Conservation (phyloP, 192 early-diverging fungal genomes). For the Mortierella claussenii region DNA sequence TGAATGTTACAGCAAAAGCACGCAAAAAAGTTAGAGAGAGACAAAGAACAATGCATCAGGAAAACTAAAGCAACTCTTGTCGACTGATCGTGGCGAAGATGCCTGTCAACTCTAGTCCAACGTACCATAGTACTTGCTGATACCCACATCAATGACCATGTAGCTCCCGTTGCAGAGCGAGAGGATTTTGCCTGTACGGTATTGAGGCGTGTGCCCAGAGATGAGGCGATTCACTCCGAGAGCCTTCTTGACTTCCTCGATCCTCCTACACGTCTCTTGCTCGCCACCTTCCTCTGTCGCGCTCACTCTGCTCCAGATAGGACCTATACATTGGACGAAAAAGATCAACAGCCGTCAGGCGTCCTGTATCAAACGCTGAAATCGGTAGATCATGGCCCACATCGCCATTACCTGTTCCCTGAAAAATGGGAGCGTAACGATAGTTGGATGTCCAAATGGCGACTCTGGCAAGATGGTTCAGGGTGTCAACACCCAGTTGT, state of each 20-base stretch:
- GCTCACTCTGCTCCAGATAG: conserved; percentile 36
- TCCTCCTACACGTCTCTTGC: conserved; percentile 24
- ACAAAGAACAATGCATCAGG: neutral
- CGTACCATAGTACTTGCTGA: conserved; percentile 69
- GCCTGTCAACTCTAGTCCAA: too few relatives aligned
- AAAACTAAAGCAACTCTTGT: neutral
- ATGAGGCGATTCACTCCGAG: conserved; percentile 70
- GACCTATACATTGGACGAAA: conserved; percentile 9
- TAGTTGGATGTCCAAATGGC: conserved; percentile 34
- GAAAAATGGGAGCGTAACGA: conserved; percentile 35
- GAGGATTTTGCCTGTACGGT: conserved; percentile 60
- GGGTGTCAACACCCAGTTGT: conserved; percentile 18
- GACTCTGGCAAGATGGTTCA: conserved; percentile 21
- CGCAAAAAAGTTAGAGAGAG: too few relatives aligned
- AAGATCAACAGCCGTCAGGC: neutral
- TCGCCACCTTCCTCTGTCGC: conserved; percentile 32
- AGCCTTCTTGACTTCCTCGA: conserved; percentile 34
- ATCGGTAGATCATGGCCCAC: too few relatives aligned
- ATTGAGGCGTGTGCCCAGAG: conserved; percentile 75
- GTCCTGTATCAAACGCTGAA: neutral
- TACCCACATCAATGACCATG: conserved; percentile 79
- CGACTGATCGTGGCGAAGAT: too few relatives aligned
- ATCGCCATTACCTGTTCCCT: conserved; percentile 15
- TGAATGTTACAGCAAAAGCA: too few relatives aligned
- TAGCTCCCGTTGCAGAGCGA: conserved; percentile 70